Percentiles rank a stretch among this genome's conserved stretches.
Evolutionary conservation across 305 asterid genomes (phyloP).

Genomic region (Monarda citriodora): DNA sequence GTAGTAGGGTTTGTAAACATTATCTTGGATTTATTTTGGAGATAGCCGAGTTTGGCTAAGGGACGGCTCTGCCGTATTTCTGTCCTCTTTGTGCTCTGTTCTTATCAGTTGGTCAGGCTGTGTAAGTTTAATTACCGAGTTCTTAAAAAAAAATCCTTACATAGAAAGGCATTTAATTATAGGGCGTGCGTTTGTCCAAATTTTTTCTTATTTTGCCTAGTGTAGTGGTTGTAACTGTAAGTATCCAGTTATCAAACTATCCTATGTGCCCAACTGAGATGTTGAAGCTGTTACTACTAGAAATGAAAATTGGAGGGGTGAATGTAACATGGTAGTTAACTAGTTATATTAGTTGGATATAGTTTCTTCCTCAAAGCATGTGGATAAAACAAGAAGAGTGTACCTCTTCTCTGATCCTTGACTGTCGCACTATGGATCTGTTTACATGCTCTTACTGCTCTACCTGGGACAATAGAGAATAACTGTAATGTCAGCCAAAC

Average conservation of each 20-base stretch:
- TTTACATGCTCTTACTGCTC: not conserved
- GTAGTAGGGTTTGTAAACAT: too few species aligned
- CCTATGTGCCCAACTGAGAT: constrained; percentile 2
- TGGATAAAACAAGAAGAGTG: not conserved
- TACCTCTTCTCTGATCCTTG: not conserved
- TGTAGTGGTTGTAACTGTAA: not conserved
- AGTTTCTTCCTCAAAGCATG: not conserved
- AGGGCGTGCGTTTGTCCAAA: not conserved
- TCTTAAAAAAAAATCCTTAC: not conserved
- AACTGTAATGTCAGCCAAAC: not conserved
- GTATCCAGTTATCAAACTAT: not conserved
- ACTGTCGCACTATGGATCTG: not conserved
- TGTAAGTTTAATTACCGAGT: not conserved
- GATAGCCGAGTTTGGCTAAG: too few species aligned
- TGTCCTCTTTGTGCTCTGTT: too few species aligned
- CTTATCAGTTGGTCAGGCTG: not conserved
- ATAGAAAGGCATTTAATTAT: not conserved
- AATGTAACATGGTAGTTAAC: not conserved
- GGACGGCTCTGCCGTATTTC: too few species aligned
- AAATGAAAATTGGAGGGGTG: too few species aligned
- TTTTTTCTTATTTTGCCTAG: not conserved
- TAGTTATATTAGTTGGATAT: not conserved
- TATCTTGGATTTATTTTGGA: too few species aligned
- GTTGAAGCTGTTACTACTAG: not conserved
- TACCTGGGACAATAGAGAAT: not conserved